Evolutionary conservation across 2,329 filamentous ascomycete genomes (phyloP).

Genomic region (Daldinia sp.): DNA sequence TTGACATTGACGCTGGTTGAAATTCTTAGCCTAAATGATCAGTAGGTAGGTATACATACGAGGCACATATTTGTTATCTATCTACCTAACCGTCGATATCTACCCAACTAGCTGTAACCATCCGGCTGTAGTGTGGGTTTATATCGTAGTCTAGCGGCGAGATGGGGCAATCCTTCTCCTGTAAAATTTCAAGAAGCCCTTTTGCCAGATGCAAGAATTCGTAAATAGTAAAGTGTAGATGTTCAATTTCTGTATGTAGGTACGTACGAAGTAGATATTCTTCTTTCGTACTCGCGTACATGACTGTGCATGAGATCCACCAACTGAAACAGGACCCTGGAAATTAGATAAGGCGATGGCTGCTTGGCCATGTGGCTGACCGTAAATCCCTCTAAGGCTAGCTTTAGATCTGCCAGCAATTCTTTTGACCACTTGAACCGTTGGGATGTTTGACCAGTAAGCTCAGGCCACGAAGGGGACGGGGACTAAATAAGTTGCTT

Average conservation of each 20-base stretch:
- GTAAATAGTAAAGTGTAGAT: not conserved
- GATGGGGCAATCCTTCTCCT: not conserved
- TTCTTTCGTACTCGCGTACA: not conserved
- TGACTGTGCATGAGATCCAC: constrained; percentile 26
- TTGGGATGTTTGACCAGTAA: constrained; percentile 40
- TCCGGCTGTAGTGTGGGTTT: not conserved
- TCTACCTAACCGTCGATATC: not conserved
- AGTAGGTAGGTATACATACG: not conserved
- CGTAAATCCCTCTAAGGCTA: constrained; percentile 35
- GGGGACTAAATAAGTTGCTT: constrained; percentile 35
- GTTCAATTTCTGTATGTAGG: too few relatives aligned
- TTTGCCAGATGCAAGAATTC: not conserved
- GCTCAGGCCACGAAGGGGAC: constrained; percentile 41
- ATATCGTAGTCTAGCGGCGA: not conserved
- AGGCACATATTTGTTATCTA: constrained; percentile 5
- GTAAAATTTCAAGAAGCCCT: not conserved
- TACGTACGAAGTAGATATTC: not conserved
- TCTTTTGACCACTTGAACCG: constrained; percentile 31
- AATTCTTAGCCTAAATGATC: constrained; percentile 16
- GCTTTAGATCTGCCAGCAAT: constrained; percentile 34
- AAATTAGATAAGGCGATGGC: constrained; percentile 34
- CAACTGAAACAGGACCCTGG: constrained; percentile 41
- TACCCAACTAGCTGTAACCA: not conserved
- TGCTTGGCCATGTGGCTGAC: constrained; percentile 41
- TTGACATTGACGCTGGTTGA: constrained; percentile 30